Base-by-base conservation (phyloP, 345 rosid genomes). In the Moricandia arvensis region DNA sequence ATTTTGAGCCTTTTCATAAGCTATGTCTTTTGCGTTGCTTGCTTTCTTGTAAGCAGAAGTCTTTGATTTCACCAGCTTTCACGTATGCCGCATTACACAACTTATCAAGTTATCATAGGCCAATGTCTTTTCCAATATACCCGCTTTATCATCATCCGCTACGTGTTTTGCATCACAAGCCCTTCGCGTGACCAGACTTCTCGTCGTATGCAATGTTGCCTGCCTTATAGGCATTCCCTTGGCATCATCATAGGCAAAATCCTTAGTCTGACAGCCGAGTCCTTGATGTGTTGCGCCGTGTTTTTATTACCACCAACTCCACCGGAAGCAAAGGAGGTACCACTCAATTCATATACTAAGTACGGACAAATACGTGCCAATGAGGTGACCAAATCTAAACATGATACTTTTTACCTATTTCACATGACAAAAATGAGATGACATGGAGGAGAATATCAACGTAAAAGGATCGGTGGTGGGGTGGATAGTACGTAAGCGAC, bases 191-290 rank as follows among this genome's bases (percentile, higher is more conserved):
- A 21, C 24, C 24, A 21, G 24, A 21, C 24, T 21, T 21, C 24
- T 21, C 24, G 24, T 21, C 51, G 1, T 43, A 41, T 41, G 49
- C 15, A 13, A 41, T 41, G n/a, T 41, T 41, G 15, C 15, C 5
- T 1, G 82, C 81, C 51, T 81, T 80, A 1, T 82, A 75, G 17
- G 82, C 66, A 21, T 21, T 21, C 24, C 24, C 24, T 21, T 21
- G 24, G 24, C 24, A 21, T 21, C 75, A 4, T 59, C 57, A 6
- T 53, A 61, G 9, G 63, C 24, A 31, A 68, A 34, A 13, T 75
- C 69, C 8, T 72, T 71, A 2, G 77, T 41, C 49, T 5, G n/a
- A 4, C 49, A 41, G 3, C 31, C 24, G 64, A 37, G 71, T 68
- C 31, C 64, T 63, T 16, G 26, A 81, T 79, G 66, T 76, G 60